Evolutionary conservation across 805 yeast species (phyloP).

Genomic region (Starmerella bacillaris): DNA sequence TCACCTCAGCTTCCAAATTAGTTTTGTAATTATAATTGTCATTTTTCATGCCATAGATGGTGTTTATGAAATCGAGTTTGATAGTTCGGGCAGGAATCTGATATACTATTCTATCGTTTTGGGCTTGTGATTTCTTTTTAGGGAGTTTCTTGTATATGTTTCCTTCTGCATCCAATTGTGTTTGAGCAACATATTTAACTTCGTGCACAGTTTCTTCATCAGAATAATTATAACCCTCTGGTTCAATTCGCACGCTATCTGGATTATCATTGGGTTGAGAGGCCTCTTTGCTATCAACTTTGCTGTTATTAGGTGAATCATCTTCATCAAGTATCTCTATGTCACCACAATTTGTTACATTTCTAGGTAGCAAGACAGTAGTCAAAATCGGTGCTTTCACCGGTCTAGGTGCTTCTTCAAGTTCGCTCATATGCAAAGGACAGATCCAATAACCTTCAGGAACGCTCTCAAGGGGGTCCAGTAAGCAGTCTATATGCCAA

Average conservation of each 20-base stretch:
- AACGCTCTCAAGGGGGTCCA: conserved; percentile 11
- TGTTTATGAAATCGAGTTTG: conserved; percentile 47
- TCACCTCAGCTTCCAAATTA: conserved; percentile 23
- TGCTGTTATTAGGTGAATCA: conserved; percentile 25
- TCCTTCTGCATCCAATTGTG: conserved; percentile 4
- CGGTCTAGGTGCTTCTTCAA: conserved; percentile 18
- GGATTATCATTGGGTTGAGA: conserved; percentile 24
- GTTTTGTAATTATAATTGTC: conserved; percentile 21
- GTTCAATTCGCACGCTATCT: neutral
- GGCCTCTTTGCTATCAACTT: conserved; percentile 22
- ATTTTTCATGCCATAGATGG: conserved; percentile 21
- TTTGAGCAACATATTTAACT: conserved; percentile 4
- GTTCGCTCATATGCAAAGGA: conserved; percentile 12
- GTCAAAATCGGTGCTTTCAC: conserved; percentile 35
- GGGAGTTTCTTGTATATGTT: conserved; percentile 1
- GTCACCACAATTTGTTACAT: conserved; percentile 37
- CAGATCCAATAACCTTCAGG: conserved; percentile 15
- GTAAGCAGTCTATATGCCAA: conserved; percentile 15
- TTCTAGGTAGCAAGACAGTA: conserved; percentile 39
- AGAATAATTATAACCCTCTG: neutral
- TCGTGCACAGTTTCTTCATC: conserved; percentile 6
- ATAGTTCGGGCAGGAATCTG: conserved; percentile 52
- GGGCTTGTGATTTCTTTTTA: neutral
- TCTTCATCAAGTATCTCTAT: conserved; percentile 34
- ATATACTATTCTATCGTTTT: conserved; percentile 32